These are phyloP conservation scores for Colletotrichum sp. DNA, from an alignment of 2,329 filamentous ascomycete species.

Conservation along the genomic window DNA sequence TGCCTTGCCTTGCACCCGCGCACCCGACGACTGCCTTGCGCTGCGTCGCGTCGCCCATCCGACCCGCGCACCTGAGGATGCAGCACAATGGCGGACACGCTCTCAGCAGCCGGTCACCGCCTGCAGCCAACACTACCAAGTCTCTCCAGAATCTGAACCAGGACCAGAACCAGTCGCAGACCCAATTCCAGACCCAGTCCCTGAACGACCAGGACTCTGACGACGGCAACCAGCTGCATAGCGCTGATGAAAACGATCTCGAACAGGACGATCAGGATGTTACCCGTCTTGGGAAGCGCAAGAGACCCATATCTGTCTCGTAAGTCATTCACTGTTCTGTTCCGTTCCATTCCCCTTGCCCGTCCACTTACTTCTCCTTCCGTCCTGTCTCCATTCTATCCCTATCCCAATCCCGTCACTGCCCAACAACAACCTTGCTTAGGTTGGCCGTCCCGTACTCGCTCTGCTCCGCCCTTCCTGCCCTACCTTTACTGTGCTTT, in stretches of 20 bases:
- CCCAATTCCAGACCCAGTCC: background rate
- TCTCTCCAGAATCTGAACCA: background rate
- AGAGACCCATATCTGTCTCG: conserved; percentile 66
- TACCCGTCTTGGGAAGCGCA: conserved; percentile 58
- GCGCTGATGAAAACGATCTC: conserved; percentile 46
- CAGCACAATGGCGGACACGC: conserved; percentile 26
- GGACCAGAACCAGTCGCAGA: background rate
- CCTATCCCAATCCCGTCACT: background rate
- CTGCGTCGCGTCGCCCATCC: background rate
- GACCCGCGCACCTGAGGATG: background rate
- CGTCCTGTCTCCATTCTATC: background rate
- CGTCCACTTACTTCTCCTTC: background rate
- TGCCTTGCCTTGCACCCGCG: background rate
- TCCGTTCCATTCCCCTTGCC: background rate
- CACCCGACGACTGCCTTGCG: background rate
- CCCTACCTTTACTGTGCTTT: background rate
- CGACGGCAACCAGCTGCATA: conserved; percentile 46
- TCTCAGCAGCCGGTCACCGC: conserved; percentile 19
- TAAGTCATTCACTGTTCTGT: conserved; percentile 40
- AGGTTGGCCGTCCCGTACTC: background rate
- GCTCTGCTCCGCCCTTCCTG: background rate
- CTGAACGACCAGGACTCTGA: conserved; percentile 50
- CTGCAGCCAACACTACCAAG: conserved; percentile 13
- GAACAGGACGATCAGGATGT: conserved; percentile 51
- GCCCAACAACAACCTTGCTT: background rate